Base-by-base conservation (phyloP, 1,284 basidiomycete genomes). In the Limonomyces culmigenus region DNA sequence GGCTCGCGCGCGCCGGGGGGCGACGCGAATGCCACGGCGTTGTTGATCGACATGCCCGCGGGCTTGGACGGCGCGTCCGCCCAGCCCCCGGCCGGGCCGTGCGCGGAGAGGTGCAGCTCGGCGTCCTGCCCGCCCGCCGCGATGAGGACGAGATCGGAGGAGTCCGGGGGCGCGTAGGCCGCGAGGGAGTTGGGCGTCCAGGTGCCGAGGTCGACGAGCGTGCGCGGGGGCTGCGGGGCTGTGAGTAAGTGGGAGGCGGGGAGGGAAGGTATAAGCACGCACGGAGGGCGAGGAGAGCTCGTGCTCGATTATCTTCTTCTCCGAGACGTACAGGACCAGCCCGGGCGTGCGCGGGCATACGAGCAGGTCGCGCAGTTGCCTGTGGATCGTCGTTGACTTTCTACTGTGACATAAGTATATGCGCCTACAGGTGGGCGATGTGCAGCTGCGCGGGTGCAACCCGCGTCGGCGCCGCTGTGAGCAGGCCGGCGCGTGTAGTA, bases 81-180 rank as follows among this genome's bases (percentile, higher is more conserved):
- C 41, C 60, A 67, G 35, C 70, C 64, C 78, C 78, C 80, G 3
- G 65, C 47, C 34, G 46, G 47, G 31, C 46, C 25, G 39, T 69
- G 66, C 8, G 74, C 55, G 2, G 76, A 76, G 16, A 88, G 57
- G 37, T 84, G 74, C 2, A 91, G 63, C 49, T 91, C 81, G 3
- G 78, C 72, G 10, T 80, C 71, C 50, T 84, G 80, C 3, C 86
- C 86, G 40, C 85, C 86, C 3, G 75, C 77, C 19, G 83, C 86
- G 13, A 89, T 54, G n/a, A 89, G 64, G 0, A 67, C 70, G 23
- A 8, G 23, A 36, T 68, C 59, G 37, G 67, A 58, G 2, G 64
- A 55, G 13, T 60, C 64, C 5, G 63, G 59, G 19, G 86, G 50
- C 6, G 58, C 61, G 14, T 80, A 60, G 1, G 77, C 70, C 1